Conservation (phyloP, 306 rosid species). For the Pyrus betulifolia region DNA sequence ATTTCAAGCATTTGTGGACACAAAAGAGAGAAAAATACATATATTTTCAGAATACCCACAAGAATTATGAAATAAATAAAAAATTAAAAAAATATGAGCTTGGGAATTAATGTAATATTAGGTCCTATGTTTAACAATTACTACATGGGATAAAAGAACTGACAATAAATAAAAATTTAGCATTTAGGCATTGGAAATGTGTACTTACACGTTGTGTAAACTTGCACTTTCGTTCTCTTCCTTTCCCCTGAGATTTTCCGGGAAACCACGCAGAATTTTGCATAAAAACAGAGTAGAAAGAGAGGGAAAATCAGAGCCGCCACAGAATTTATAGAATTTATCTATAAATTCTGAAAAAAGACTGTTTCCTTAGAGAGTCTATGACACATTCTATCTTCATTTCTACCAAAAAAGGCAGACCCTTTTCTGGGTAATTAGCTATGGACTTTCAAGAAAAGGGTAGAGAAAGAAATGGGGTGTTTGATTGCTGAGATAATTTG, state of each 20-base stretch:
- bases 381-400: neutral
- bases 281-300: neutral
- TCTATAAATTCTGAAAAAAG: neutral
- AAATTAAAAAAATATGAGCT: neutral
- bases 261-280: conserved; percentile 1
- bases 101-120: neutral
- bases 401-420: neutral
- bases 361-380: neutral
- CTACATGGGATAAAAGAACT: neutral
- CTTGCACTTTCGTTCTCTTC: neutral
- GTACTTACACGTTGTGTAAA: neutral
- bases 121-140: neutral
- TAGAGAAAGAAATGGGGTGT: neutral
- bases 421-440: neutral
- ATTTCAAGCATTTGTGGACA: neutral
- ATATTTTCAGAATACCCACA: neutral
- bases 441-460: neutral
- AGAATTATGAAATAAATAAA: neutral
- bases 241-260: neutral
- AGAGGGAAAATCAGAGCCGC: neutral
- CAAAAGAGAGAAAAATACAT: neutral
- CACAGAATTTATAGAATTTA: neutral
- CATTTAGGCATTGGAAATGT: neutral
- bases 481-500: neutral
- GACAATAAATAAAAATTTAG: neutral